A percentile compares a stretch with the other conserved stretches of the same genome.
phyloP scores from a whole-genome alignment of 1,284 basidiomycete species.

The Cutaneotrichosporon dermatis region DNA sequence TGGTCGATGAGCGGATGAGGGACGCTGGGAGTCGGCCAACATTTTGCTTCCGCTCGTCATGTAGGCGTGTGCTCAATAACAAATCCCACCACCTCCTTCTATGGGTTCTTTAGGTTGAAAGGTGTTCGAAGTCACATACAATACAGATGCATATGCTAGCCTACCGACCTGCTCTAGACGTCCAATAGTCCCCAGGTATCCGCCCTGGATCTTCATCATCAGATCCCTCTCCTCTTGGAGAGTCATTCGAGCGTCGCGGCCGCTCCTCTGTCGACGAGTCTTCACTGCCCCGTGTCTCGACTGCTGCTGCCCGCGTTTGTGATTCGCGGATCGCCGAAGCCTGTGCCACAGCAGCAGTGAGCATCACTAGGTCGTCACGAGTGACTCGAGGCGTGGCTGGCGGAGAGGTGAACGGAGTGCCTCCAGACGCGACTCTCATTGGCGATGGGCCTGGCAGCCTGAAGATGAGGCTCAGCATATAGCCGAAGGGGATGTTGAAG shows the following conservation, averaged over 20 bases:
- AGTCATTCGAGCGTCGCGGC: neutral
- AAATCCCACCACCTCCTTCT: no score
- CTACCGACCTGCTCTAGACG: slow-evolving; percentile 16
- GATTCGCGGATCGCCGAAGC: neutral
- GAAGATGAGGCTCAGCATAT: slow-evolving; percentile 31
- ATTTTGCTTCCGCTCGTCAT: neutral
- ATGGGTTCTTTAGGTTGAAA: no score
- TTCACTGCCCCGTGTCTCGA: no score
- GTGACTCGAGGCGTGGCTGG: slow-evolving; percentile 9
- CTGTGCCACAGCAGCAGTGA: slow-evolving; percentile 2
- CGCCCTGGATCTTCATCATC: slow-evolving; percentile 1
- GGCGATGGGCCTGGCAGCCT: slow-evolving; percentile 29
- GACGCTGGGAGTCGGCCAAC: neutral
- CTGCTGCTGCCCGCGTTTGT: neutral
- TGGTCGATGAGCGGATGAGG: neutral
- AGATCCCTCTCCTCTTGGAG: neutral
- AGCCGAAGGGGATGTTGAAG: slow-evolving; percentile 28
- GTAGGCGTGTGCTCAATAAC: neutral
- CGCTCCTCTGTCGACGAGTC: neutral
- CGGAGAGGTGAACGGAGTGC: slow-evolving; percentile 29
- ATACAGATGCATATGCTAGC: slow-evolving; percentile 13
- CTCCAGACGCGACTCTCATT: slow-evolving; percentile 29
- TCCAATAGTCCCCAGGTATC: slow-evolving; percentile 25
- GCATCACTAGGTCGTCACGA: slow-evolving; percentile 2
- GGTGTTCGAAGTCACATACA: no score